These are phyloP conservation scores for Lepidium aucheri DNA, from an alignment of 345 rosid species.

Conservation along the genomic window DNA sequence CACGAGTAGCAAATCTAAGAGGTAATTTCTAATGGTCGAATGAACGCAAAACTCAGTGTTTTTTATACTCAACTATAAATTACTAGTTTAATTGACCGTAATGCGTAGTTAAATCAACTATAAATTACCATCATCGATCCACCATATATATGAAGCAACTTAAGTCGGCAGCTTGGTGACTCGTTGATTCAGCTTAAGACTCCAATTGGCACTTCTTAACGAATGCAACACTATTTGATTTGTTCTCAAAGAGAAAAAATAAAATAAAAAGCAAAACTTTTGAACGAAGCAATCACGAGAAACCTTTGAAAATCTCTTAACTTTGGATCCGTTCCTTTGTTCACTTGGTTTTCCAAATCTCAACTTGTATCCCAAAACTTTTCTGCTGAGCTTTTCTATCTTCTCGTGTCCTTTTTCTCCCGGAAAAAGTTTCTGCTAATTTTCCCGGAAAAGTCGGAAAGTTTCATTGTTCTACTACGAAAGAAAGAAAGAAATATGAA, in stretches of 20 bases:
- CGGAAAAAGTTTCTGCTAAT: slow-evolving; percentile 1
- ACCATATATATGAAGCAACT: too few relatives aligned
- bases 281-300: slow-evolving; percentile 78
- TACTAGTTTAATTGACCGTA: too few relatives aligned
- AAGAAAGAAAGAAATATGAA: slow-evolving; percentile 24
- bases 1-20: too few relatives aligned
- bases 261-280: slow-evolving; percentile 31
- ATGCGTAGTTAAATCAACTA: too few relatives aligned
- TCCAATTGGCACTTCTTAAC: neutral
- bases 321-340: slow-evolving; percentile 50
- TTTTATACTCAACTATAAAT: too few relatives aligned
- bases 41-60: too few relatives aligned
- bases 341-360: slow-evolving; percentile 30
- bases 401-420: slow-evolving; percentile 22
- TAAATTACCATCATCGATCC: too few relatives aligned
- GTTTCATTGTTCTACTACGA: slow-evolving; percentile 17
- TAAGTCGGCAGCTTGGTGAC: slow-evolving; percentile 1
- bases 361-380: slow-evolving; percentile 33
- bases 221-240: slow-evolving; percentile 14
- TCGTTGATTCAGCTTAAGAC: neutral
- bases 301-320: slow-evolving; percentile 51
- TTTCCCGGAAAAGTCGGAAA: slow-evolving; percentile 23
- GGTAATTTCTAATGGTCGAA: too few relatives aligned
- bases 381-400: slow-evolving; percentile 25
- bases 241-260: neutral